Percentiles rank a stretch among this genome's conserved stretches.
phyloP scores from a whole-genome alignment of 2,329 filamentous ascomycete genomes.

The Aspergillus jensenii region DNA sequence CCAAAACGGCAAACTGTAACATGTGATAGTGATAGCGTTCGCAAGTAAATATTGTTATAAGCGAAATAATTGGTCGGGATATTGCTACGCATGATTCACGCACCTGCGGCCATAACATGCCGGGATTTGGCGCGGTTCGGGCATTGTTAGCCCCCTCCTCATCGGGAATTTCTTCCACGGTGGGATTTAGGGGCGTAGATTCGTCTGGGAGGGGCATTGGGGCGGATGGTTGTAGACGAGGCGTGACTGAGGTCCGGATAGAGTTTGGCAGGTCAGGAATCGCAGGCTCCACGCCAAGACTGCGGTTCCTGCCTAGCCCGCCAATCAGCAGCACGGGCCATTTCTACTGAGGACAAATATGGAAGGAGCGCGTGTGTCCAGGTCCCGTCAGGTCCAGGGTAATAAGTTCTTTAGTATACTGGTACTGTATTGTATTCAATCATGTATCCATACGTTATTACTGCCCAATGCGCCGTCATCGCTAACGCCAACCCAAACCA shows the following conservation, averaged over 20 bases:
- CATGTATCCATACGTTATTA: conserved; percentile 1
- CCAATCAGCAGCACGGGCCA: neutral
- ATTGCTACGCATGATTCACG: neutral
- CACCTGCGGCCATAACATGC: conserved; percentile 24
- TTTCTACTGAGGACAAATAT: neutral
- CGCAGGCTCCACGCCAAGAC: conserved; percentile 11
- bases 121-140: neutral
- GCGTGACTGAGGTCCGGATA: conserved; percentile 13
- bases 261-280: neutral
- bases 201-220: conserved; percentile 4
- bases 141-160: neutral
- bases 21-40: too few species aligned
- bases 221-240: conserved; percentile 1
- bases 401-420: neutral
- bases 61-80: too few species aligned
- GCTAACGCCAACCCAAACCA: neutral
- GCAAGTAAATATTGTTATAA: too few species aligned
- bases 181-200: conserved; percentile 13
- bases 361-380: too few species aligned
- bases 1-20: too few species aligned
- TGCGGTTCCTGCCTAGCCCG: neutral
- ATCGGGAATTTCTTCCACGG: conserved; percentile 19
- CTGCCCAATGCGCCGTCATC: conserved; percentile 5
- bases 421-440: neutral
- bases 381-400: too few species aligned